A percentile compares a stretch with the other conserved stretches of the same genome.
phyloP scores from a whole-genome alignment of 2,329 filamentous ascomycete species.

The Tolypocladium capitatum region DNA sequence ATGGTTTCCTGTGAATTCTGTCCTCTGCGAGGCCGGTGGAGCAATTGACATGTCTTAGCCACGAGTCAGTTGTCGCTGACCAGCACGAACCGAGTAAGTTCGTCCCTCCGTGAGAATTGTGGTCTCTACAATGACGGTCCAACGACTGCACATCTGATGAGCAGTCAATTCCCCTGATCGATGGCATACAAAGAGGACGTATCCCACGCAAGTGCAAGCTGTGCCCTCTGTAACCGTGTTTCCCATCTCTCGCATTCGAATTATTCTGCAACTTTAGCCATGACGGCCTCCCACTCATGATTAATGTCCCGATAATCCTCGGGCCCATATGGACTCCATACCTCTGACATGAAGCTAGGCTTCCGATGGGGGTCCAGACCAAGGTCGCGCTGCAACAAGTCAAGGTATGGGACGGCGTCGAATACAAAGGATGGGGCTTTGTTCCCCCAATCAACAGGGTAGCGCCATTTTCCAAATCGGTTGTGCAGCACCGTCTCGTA shows the following conservation, averaged over 20 bases:
- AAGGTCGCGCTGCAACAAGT: conserved; percentile 53
- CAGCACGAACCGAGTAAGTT: too few species aligned
- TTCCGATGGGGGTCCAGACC: conserved; percentile 45
- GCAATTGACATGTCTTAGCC: too few species aligned
- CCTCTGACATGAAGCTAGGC: conserved; percentile 35
- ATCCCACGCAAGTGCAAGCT: too few species aligned
- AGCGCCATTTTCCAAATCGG: conserved; percentile 58
- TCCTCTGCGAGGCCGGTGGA: too few species aligned
- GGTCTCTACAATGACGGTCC: too few species aligned
- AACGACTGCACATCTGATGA: too few species aligned
- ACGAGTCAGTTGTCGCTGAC: too few species aligned
- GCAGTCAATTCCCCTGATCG: too few species aligned
- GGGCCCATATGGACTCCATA: conserved; percentile 43
- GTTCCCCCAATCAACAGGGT: conserved; percentile 50
- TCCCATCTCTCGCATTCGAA: background rate
- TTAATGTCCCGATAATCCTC: conserved; percentile 43
- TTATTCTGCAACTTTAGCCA: background rate
- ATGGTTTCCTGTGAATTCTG: too few species aligned
- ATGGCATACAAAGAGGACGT: too few species aligned
- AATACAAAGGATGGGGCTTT: conserved; percentile 60
- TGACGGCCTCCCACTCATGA: conserved; percentile 31
- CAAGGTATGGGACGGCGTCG: conserved; percentile 61
- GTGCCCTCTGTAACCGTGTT: too few species aligned
- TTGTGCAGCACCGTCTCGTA: conserved; percentile 50
- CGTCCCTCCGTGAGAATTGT: too few species aligned